Evolutionary conservation across 352 stramenopile species (phyloP), one percentile per base, ranked within the genome.

Genomic region (Phytophthora multivora): DNA sequence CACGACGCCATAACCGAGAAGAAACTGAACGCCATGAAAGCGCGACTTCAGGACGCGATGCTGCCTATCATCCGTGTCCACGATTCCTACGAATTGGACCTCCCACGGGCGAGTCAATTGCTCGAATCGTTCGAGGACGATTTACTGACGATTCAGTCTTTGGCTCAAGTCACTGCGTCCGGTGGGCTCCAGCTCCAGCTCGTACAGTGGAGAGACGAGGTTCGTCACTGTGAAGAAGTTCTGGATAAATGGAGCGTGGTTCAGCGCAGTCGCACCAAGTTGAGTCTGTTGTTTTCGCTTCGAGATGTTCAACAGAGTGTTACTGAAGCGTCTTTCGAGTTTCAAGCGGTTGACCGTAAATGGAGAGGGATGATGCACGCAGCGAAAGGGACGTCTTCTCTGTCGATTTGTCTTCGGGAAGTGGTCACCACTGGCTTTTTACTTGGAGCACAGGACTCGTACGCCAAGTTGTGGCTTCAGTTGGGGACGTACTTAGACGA

Each of bases 321-420:
- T 0, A 64, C 54, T 9, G 72, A 87, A 16, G 77, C 80, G 0
- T 75, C 70, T 1, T 81, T 80, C 31, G 79, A 88, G 41, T 91
- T 89, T 28, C 77, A 88, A 51, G 65, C 71, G 2, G 51, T 90
- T 10, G 77, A 86, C 42, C 80, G 83, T 5, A 91, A 91, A 39
- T 91, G 83, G 83, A 74, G 72, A 51, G 69, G 73, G 0, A 87
- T 88, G 75, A 91, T 91, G 80, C 67, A 76, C 6, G 60, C 79
- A 26, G 74, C 75, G 0, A 83, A 78, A 58, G 72, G 64, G 0
- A 73, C 77, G 0, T 80, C 77, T 2, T 84, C 71, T 19, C 59
- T 91, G 5, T 69, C 71, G 1, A 65, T 79, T 15, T 91, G 80
- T 48, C 64, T 91, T 5, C 67, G 70, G 7, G 80, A 91, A 58